Evolutionary conservation across 1,284 basidiomycete species (phyloP), one percentile per base, ranked within the genome.

Genomic region (Ustanciosporium gigantosporum): DNA sequence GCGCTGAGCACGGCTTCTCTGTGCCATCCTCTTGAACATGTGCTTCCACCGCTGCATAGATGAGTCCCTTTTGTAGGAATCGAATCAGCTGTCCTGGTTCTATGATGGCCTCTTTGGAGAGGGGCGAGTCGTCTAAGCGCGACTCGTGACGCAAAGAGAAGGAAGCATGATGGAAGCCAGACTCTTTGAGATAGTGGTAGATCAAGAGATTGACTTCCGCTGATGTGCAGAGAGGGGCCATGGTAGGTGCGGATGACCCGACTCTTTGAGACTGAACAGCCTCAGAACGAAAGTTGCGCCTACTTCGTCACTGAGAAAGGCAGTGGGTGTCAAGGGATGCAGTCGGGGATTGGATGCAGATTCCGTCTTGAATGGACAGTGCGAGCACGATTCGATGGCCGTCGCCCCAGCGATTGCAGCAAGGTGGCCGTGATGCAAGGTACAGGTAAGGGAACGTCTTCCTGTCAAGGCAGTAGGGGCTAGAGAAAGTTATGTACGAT

Each of bases 131-230:
- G 25, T 77, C 76, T 4, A 77, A 51, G 2, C 76, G 61, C 2
- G 68, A 62, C 41, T 77, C 76, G 41, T 77, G 73, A 24, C 76
- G 68, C 15, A 74, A 36, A 4, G 70, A 60, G 57, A 74, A 74
- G 36, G 64, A 73, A 4, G 70, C 58, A 41, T 74, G 72, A 37
- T 56, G 52, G 40, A 74, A 73, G 29, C 70, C 70, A 9, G 70
- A 72, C 45, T 77, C 76, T 40, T 76, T 76, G 42, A 77, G 70
- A 46, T 77, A 77, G 59, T 77, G 76, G 36, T 77, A 77, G 34
- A 77, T 59, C 15, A 77, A 53, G 21, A 77, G 53, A 29, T 77
- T 77, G 42, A 77, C 67, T 55, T 77, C 74, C 29, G 64, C 58
- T 14, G 74, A 64, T 21, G 74, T 58, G 41, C 68, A 70, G 32